Conservation (phyloP, 2,329 filamentous ascomycete species). For the Penicillium polonicum region DNA sequence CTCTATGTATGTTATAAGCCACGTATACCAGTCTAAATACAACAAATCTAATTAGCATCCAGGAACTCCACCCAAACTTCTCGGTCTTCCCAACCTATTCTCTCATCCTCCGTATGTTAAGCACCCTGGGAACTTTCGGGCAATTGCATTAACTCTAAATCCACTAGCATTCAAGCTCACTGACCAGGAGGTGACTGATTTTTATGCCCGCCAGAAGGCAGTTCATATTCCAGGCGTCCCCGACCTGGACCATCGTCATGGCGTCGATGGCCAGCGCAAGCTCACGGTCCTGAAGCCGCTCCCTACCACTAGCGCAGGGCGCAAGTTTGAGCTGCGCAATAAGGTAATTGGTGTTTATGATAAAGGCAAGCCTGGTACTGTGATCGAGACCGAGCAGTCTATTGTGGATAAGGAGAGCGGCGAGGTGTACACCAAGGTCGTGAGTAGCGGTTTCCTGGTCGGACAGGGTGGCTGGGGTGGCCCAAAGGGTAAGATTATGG, state of each 20-base stretch:
- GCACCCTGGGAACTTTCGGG: neutral
- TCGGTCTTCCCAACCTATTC: slow-evolving; percentile 86
- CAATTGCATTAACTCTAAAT: slow-evolving; percentile 36
- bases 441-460: slow-evolving; percentile 74
- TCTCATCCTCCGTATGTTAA: slow-evolving; percentile 67
- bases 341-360: slow-evolving; percentile 85
- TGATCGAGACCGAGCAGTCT: slow-evolving; percentile 75
- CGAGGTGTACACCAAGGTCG: slow-evolving; percentile 69
- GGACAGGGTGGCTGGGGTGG: slow-evolving; percentile 83
- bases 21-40: neutral
- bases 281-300: slow-evolving; percentile 75
- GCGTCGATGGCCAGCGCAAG: slow-evolving; percentile 80
- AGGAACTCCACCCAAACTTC: slow-evolving; percentile 88
- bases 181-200: slow-evolving; percentile 75
- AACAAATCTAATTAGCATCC: slow-evolving; percentile 3
- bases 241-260: slow-evolving; percentile 69
- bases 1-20: slow-evolving; percentile 67
- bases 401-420: slow-evolving; percentile 69
- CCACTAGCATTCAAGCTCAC: slow-evolving; percentile 70
- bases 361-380: slow-evolving; percentile 79
- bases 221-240: slow-evolving; percentile 72
- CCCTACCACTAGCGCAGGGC: slow-evolving; percentile 68
- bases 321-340: slow-evolving; percentile 71
- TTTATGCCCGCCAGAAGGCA: slow-evolving; percentile 69
- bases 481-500: slow-evolving; percentile 65